These are phyloP conservation scores for Achaetomium macrosporum DNA, from an alignment of 2,329 filamentous ascomycete genomes.

Conservation along the genomic window DNA sequence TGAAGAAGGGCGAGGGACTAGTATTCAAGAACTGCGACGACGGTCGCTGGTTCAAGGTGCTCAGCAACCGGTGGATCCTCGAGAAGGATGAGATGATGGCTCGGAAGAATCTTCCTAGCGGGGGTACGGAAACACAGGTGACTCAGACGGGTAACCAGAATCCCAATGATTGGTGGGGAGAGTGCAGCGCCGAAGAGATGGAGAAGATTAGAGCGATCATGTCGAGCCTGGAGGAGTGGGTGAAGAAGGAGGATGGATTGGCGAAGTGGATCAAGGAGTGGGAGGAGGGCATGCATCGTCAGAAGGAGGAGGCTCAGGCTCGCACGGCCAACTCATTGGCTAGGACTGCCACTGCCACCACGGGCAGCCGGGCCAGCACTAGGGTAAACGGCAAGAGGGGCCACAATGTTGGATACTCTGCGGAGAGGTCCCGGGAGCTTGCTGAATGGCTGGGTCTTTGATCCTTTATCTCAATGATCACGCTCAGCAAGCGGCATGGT, in stretches of 20 bases:
- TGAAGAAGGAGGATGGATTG: slow-evolving; percentile 1
- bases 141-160: neutral
- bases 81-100: slow-evolving; percentile 12
- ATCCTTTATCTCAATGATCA: no score
- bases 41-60: slow-evolving; percentile 27
- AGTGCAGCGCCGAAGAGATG: neutral
- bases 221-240: neutral
- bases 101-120: neutral
- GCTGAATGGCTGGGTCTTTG: no score
- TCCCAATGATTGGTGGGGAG: neutral
- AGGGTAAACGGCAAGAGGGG: no score
- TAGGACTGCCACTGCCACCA: neutral
- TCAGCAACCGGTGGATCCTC: slow-evolving; percentile 22
- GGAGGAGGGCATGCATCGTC: neutral
- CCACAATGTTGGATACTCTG: no score
- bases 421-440: no score
- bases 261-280: slow-evolving; percentile 5
- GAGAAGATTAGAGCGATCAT: neutral
- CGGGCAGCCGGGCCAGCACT: no score
- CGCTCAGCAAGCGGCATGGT: no score
- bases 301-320: neutral
- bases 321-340: neutral
- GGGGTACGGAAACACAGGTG: neutral
- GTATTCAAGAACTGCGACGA: slow-evolving; percentile 27
- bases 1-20: slow-evolving; percentile 23